A percentile compares a stretch with the other conserved stretches of the same genome.
Conservation (phyloP, 805 yeast species). For the Nakazawaea laoshanensis region DNA sequence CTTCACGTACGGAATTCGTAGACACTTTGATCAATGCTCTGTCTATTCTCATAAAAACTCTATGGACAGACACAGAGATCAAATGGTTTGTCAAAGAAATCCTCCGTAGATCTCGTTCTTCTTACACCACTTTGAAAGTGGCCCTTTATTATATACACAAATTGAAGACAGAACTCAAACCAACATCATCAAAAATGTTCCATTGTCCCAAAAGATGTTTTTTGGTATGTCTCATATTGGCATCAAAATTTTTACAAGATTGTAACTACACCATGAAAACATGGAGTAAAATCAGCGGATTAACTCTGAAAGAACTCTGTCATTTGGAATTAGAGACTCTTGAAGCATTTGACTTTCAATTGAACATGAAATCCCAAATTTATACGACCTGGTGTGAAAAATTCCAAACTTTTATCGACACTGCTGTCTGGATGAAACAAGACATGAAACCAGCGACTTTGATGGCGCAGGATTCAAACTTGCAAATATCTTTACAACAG, state of each 20-base stretch:
- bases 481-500: too few species aligned
- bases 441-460: too few species aligned
- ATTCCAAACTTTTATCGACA: too few species aligned
- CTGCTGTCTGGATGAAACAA: too few species aligned
- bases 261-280: slow-evolving; percentile 57
- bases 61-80: slow-evolving; percentile 14
- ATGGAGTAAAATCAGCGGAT: slow-evolving; percentile 73
- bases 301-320: slow-evolving; percentile 40
- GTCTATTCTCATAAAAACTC: slow-evolving; percentile 3
- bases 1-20: slow-evolving; percentile 10
- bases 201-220: slow-evolving; percentile 60
- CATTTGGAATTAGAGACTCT: slow-evolving; percentile 43
- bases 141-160: slow-evolving; percentile 58
- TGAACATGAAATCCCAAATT: slow-evolving; percentile 31
- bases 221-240: slow-evolving; percentile 58
- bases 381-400: slow-evolving; percentile 8
- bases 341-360: slow-evolving; percentile 43
- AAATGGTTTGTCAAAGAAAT: slow-evolving; percentile 28
- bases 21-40: slow-evolving; percentile 11
- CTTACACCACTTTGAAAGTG: slow-evolving; percentile 54
- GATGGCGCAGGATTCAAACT: too few species aligned
- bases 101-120: slow-evolving; percentile 40
- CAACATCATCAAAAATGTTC: slow-evolving; percentile 3
- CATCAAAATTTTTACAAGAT: slow-evolving; percentile 70
- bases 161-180: slow-evolving; percentile 21